Evolutionary conservation across 768 basidiomycete species (phyloP), one percentile per base, ranked within the genome.

Genomic region (Tricholoma flavovirens): DNA sequence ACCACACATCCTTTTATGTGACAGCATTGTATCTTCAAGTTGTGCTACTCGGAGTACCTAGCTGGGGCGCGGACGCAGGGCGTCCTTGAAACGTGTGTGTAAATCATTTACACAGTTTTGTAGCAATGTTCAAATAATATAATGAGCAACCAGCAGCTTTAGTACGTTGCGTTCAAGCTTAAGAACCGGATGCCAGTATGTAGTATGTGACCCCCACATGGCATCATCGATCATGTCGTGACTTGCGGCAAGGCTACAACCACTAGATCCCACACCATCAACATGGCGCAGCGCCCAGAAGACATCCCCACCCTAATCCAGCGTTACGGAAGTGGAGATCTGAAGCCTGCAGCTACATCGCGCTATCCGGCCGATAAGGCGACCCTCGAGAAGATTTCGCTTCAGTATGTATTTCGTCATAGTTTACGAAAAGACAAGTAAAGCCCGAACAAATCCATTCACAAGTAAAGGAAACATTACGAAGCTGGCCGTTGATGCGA

Each of bases 401-500:
- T 49, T 30, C n/a, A 30, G 46, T 49, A 49, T 29, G 46, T 30
- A 29, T 15, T n/a, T n/a, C 15, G 2, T n/a, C 26, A 12, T 10
- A 8, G n/a, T 30, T 17, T 17, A 10, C 29, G n/a, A 49, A 48
- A 14, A 8, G 26, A 29, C 29, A 15, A 5, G 24, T 38, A 4
- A 5, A 0, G 36, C 36, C 26, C n/a, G 15, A 29, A 24, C 22
- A 24, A 14, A 46, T 30, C 15, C 11, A 5, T 17, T 49, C 29
- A 49, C 30, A 26, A 49, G 46, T n/a, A 49, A 29, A n/a, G 46
- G 46, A 22, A 87, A 92, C 68, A 91, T 93, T 55, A 92, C 90
- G 2, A 73, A 75, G 55, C 66, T 93, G 19, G 75, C 83, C 51
- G 71, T 88, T 10, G 90, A 91, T 66, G 73, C 82, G 0, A 86